Percentiles rank a stretch among this genome's conserved stretches.
These are phyloP conservation scores for Chaetothyriales sp. DNA, from an alignment of 2,329 filamentous ascomycete species.

Conservation along the genomic window DNA sequence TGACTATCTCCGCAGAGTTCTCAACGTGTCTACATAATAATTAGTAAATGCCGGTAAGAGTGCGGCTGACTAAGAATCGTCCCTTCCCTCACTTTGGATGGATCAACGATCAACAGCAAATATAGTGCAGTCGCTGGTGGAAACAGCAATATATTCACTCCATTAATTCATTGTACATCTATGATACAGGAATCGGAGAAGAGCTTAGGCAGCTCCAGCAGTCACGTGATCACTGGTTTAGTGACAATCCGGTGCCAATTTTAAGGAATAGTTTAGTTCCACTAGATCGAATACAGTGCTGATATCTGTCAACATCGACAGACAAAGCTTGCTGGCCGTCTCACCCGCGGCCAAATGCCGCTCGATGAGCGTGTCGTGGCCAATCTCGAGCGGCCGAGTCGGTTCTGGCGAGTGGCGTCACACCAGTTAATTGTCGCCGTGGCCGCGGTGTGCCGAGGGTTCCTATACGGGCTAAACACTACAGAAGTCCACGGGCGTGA, in stretches of 20 bases:
- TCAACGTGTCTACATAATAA: background rate
- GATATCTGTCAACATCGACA: too few species aligned
- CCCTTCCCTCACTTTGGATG: background rate
- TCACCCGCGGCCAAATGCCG: background rate
- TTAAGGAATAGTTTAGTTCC: too few species aligned
- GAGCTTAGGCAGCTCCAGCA: too few species aligned
- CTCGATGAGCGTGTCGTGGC: constrained; percentile 9
- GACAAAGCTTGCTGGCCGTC: background rate
- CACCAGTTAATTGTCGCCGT: constrained; percentile 60
- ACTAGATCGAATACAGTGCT: too few species aligned
- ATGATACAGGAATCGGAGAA: too few species aligned
- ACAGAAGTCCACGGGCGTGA: constrained; percentile 67
- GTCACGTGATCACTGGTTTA: too few species aligned
- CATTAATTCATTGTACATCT: too few species aligned
- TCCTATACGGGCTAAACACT: constrained; percentile 60
- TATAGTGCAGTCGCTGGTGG: too few species aligned
- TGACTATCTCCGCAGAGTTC: too few species aligned
- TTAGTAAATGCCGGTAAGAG: too few species aligned
- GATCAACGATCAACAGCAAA: background rate
- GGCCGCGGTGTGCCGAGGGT: constrained; percentile 55
- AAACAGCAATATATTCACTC: too few species aligned
- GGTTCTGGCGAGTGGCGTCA: constrained; percentile 58
- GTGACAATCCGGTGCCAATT: too few species aligned
- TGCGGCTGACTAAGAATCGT: background rate
- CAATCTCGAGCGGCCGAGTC: constrained; percentile 31